phyloP scores from a whole-genome alignment of 495 filamentous ascomycete genomes.

The Lophiostoma macrostomum region DNA sequence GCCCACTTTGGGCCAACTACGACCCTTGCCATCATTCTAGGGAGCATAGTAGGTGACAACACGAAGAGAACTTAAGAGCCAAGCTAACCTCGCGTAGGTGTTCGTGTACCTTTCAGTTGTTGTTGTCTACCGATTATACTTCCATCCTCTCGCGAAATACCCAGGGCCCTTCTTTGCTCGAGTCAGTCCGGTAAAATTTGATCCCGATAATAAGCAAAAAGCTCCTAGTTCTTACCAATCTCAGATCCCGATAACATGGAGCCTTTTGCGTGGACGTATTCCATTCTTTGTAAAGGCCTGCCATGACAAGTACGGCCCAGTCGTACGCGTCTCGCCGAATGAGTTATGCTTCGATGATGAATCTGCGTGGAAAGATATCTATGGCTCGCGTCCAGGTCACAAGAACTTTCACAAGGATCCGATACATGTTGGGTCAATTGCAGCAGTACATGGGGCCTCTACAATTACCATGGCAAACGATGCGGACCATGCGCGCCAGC shows the following conservation, averaged over 20 bases:
- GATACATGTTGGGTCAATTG: slow-evolving; percentile 16
- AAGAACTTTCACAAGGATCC: slow-evolving; percentile 17
- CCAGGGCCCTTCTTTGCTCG: slow-evolving; percentile 18
- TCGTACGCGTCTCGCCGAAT: slow-evolving; percentile 23
- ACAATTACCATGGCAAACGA: slow-evolving; percentile 16
- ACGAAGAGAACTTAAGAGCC: not conserved
- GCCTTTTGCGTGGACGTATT: slow-evolving; percentile 15
- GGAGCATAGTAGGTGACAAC: not conserved
- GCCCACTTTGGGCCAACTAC: slow-evolving; percentile 9
- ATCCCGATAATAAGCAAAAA: too few relatives aligned
- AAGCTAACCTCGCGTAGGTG: not conserved
- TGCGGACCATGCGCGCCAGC: slow-evolving; percentile 12
- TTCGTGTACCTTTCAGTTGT: slow-evolving; percentile 3
- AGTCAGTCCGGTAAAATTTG: slow-evolving; percentile 1
- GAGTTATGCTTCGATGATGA: slow-evolving; percentile 22
- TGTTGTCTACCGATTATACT: slow-evolving; percentile 20
- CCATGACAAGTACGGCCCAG: slow-evolving; percentile 27
- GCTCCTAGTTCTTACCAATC: not conserved
- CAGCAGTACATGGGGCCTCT: slow-evolving; percentile 9
- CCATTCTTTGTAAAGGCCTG: slow-evolving; percentile 20
- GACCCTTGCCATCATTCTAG: not conserved
- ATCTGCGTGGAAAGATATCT: slow-evolving; percentile 30
- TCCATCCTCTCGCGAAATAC: slow-evolving; percentile 28
- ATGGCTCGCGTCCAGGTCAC: slow-evolving; percentile 19
- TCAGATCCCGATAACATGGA: slow-evolving; percentile 22